Base-by-base conservation (phyloP, 306 rosid genomes). In the Vigna angularis region DNA sequence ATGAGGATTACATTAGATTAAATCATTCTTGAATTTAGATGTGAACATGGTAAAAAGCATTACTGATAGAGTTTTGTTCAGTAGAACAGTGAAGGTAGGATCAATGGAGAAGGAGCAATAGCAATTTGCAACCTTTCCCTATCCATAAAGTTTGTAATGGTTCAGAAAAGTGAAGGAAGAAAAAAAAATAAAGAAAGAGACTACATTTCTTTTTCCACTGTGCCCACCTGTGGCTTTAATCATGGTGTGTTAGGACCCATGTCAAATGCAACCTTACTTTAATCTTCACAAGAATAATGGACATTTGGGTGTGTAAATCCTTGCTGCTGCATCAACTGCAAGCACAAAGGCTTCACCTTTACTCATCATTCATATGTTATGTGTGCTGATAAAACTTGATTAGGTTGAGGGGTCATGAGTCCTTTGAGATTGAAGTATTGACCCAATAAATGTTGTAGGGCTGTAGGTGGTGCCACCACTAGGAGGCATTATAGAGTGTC, bases 181-280 rank as follows among this genome's bases (percentile, higher is more conserved):
- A 45, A 75, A 77, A 70, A 64, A 73, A 30, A 30, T 30, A 30
- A 20, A 3, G 71, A 66, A 30, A 66, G 55, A 57, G 76, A 11
- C 20, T 64, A 70, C 34, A 38, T 82, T 34, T 71, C 58, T 67
- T 74, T 83, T 78, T 66, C 52, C 17, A 14, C n/a, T 52, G 56
- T 72, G 78, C 85, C 86, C 84, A 57, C 87, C 81, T 77, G 30
- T 84, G 81, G 83, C 94, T 90, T 90, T 87, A 90, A 90, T 92
- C 83, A 92, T 90, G 81, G 72, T 79, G 18, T 66, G 84, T 86
- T 81, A 85, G 87, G 91, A 80, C 87, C 94, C 91, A 86, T 88
- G 82, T 62, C 71, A 77, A 79, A 79, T 49, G 72, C 51, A 72
- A 44, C 53, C 78, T 32, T 45, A 75, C 86, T 85, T 82, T 89